Conservation (phyloP, 208 protist species). For the Acanthamoeba castellanii region DNA sequence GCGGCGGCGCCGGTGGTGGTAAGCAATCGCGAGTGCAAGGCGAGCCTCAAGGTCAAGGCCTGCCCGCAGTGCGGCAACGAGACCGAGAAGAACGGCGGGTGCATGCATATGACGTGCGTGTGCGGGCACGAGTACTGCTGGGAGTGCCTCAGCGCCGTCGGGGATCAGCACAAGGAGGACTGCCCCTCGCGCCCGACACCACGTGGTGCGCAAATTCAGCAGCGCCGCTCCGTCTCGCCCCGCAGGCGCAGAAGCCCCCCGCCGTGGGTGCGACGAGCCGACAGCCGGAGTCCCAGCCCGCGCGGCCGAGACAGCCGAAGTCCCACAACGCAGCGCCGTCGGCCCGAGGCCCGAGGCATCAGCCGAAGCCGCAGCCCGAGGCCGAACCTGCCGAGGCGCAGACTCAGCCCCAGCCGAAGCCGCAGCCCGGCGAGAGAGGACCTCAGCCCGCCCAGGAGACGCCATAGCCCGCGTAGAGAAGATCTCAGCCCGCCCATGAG, state of each 20-base stretch:
- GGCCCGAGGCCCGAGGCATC: too few relatives aligned
- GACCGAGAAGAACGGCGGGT: constrained; percentile 85
- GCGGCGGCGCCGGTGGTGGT: too few relatives aligned
- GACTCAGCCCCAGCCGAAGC: not conserved
- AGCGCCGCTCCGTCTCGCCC: not conserved
- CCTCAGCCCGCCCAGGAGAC: not conserved
- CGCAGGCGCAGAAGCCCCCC: not conserved
- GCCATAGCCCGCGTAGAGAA: not conserved
- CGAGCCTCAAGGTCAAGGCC: constrained; percentile 76
- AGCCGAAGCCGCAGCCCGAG: not conserved
- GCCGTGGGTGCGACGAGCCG: too few relatives aligned
- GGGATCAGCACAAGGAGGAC: not conserved
- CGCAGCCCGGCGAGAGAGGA: not conserved
- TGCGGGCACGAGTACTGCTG: constrained; percentile 83
- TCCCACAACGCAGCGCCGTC: too few relatives aligned
- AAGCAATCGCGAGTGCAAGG: constrained; percentile 38
- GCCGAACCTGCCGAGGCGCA: not conserved
- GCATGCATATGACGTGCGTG: constrained; percentile 84
- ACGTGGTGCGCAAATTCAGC: not conserved
- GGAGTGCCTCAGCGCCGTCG: not conserved
- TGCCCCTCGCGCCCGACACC: not conserved
- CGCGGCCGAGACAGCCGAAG: too few relatives aligned
- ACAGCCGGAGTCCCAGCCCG: too few relatives aligned
- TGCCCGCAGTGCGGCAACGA: constrained; percentile 81
- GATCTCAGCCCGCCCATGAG: not conserved